phyloP scores from a whole-genome alignment of 129 eudicot species.

The Gnaphalium uliginosum region DNA sequence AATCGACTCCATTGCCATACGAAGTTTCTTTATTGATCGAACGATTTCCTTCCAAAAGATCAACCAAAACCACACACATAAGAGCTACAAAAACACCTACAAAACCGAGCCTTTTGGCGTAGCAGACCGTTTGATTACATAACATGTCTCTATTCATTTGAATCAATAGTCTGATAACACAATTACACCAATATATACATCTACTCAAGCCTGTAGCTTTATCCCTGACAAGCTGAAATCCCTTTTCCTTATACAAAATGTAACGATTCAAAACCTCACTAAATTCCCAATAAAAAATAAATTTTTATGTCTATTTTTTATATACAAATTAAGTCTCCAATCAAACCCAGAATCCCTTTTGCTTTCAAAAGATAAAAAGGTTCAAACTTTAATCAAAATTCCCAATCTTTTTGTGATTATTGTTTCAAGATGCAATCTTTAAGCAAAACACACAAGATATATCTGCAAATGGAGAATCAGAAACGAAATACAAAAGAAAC shows the following conservation, averaged over 20 bases:
- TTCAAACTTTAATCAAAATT: slow-evolving; percentile 13
- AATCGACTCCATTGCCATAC: slow-evolving; percentile 23
- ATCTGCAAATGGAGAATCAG: slow-evolving; percentile 36
- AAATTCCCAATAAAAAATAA: slow-evolving; percentile 25
- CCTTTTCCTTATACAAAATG: slow-evolving; percentile 18
- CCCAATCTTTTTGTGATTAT: slow-evolving; percentile 28
- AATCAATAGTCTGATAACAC: slow-evolving; percentile 13
- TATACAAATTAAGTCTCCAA: slow-evolving; percentile 14
- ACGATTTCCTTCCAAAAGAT: slow-evolving; percentile 32
- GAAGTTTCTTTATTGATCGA: slow-evolving; percentile 16
- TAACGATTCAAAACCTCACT: slow-evolving; percentile 36
- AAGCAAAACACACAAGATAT: slow-evolving; percentile 27
- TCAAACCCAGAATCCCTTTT: slow-evolving; percentile 27
- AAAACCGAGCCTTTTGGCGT: slow-evolving; percentile 33
- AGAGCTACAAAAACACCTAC: slow-evolving; percentile 38
- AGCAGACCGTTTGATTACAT: slow-evolving; percentile 21
- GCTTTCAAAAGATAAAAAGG: slow-evolving; percentile 1
- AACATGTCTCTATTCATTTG: slow-evolving; percentile 34
- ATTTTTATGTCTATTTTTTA: slow-evolving; percentile 5
- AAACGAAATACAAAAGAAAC: slow-evolving; percentile 20
- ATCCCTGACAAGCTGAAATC: slow-evolving; percentile 22
- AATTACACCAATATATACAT: slow-evolving; percentile 21
- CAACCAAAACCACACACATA: slow-evolving; percentile 39
- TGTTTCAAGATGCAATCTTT: slow-evolving; percentile 10
- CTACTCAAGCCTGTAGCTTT: too few species aligned